Percentiles rank a stretch among this genome's conserved stretches.
Evolutionary conservation across 768 basidiomycete genomes (phyloP).

Genomic region (Trametes gibbosa): DNA sequence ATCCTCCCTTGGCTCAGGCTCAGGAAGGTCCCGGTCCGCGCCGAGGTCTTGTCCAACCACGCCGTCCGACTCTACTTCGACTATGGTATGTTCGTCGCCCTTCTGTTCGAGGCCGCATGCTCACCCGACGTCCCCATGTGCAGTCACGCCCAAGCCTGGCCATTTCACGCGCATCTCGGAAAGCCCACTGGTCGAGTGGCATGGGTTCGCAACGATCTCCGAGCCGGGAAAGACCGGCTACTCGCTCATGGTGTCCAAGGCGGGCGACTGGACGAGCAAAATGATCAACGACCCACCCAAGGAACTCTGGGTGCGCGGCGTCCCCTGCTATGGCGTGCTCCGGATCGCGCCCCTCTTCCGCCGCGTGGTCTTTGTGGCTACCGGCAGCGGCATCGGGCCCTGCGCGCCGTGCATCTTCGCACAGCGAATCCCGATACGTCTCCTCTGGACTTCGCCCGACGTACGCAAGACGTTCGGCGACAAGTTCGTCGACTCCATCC

Average conservation of each 20-base stretch:
- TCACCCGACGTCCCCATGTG: conserved; percentile 6
- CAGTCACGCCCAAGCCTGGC: conserved; percentile 33
- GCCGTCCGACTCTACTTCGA: conserved; percentile 59
- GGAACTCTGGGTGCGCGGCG: conserved; percentile 56
- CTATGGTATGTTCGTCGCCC: conserved; percentile 39
- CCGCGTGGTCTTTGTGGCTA: conserved; percentile 55
- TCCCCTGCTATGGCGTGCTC: conserved; percentile 54
- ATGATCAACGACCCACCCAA: conserved; percentile 53
- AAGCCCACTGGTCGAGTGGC: conserved; percentile 55
- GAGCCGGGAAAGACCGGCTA: conserved; percentile 38
- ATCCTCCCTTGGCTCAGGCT: conserved; percentile 60
- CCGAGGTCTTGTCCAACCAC: conserved; percentile 53
- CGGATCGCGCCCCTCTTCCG: conserved; percentile 55
- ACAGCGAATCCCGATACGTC: conserved; percentile 46
- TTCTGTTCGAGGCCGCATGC: conserved; percentile 13
- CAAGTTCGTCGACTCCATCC: conserved; percentile 53
- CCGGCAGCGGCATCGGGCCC: conserved; percentile 59
- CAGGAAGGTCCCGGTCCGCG: conserved; percentile 51
- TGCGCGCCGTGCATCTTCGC: conserved; percentile 55
- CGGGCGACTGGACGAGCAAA: conserved; percentile 59
- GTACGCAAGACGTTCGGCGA: conserved; percentile 62
- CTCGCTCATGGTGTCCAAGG: conserved; percentile 54
- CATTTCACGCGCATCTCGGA: conserved; percentile 39
- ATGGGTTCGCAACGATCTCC: conserved; percentile 54
- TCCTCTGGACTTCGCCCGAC: conserved; percentile 64